These are phyloP conservation scores for Apium graveolens DNA, from an alignment of 129 eudicot genomes.

Conservation along the genomic window DNA sequence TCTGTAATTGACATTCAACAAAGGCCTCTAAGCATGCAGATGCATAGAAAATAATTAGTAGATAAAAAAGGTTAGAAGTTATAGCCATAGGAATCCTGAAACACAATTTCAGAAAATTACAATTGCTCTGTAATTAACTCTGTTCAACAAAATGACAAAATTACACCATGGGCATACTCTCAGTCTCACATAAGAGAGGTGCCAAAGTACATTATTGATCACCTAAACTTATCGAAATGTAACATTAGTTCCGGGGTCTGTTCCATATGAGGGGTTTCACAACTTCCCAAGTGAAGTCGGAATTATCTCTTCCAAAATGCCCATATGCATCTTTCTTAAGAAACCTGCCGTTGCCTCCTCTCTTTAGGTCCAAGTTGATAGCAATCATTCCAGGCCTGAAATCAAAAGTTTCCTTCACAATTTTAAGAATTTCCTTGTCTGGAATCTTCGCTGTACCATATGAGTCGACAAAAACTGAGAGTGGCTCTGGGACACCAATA, in stretches of 20 bases:
- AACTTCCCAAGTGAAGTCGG: slow-evolving; percentile 65
- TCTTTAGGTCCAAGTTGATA: slow-evolving; percentile 43
- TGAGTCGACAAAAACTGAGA: slow-evolving; percentile 52
- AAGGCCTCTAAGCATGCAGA: not conserved
- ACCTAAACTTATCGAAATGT: not conserved
- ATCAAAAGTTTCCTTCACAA: slow-evolving; percentile 56
- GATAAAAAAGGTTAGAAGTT: too few species aligned
- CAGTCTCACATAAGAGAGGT: not conserved
- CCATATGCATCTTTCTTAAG: slow-evolving; percentile 60
- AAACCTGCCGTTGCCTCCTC: slow-evolving; percentile 42
- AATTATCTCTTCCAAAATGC: slow-evolving; percentile 53
- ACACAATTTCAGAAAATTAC: not conserved
- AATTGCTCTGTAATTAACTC: not conserved
- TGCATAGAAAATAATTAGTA: not conserved
- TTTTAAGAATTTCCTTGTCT: slow-evolving; percentile 48
- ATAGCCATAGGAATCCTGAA: not conserved
- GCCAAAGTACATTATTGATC: slow-evolving; percentile 8
- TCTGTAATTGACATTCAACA: not conserved
- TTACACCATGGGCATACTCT: not conserved
- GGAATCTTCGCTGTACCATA: slow-evolving; percentile 60
- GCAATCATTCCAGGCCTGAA: slow-evolving; percentile 67
- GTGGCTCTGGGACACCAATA: slow-evolving; percentile 61
- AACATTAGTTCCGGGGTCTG: slow-evolving; percentile 21
- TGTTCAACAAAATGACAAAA: not conserved
- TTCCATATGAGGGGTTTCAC: slow-evolving; percentile 59